These are phyloP conservation scores for Blastobotrys illinoisensis DNA, from an alignment of 1,139 yeast species.

Conservation along the genomic window DNA sequence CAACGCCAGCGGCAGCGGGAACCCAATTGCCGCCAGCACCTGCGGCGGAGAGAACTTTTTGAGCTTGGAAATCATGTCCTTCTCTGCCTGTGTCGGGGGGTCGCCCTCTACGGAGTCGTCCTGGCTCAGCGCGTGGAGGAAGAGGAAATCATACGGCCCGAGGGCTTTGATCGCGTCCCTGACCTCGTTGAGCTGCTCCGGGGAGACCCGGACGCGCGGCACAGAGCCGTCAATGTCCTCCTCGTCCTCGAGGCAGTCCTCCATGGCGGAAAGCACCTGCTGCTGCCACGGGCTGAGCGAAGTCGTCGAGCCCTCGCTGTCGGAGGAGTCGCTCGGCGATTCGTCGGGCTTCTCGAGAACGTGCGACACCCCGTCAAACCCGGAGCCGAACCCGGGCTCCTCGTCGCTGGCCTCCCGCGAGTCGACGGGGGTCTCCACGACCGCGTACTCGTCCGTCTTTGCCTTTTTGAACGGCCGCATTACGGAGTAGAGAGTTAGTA, in stretches of 20 bases:
- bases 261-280: conserved; percentile 23
- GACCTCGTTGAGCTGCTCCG: conserved; percentile 44
- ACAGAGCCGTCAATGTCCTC: conserved; percentile 7
- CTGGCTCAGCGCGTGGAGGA: neutral
- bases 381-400: neutral
- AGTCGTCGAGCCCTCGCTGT: neutral
- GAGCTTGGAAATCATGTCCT: neutral
- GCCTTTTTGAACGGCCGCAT: conserved; percentile 7
- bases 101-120: neutral
- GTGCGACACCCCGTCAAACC: neutral
- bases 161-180: conserved; percentile 32
- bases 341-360: neutral
- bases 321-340: conserved; percentile 1
- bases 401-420: neutral
- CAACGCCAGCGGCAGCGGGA: conserved; percentile 28
- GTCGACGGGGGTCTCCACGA: neutral
- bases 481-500: too few relatives aligned
- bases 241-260: conserved; percentile 20
- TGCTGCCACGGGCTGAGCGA: conserved; percentile 1
- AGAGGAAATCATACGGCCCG: conserved; percentile 22
- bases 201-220: conserved; percentile 28
- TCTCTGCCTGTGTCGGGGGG: neutral
- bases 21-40: conserved; percentile 36
- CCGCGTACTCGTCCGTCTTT: conserved; percentile 4
- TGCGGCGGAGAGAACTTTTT: conserved; percentile 11